Base-by-base conservation (phyloP, 345 rosid species). In the Triadica sebifera region DNA sequence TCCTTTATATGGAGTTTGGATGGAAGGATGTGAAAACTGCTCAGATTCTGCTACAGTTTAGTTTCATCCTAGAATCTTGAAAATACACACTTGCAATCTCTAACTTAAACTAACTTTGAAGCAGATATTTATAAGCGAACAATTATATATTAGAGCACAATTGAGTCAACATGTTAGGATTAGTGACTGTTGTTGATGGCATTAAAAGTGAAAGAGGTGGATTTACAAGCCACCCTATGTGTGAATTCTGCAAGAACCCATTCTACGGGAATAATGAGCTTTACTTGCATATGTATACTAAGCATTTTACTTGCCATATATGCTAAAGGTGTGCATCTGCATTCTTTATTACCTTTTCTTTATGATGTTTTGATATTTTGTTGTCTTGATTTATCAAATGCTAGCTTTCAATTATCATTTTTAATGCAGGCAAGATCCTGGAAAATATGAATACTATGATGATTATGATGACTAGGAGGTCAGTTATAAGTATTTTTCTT, bases 281-380 rank as follows among this genome's bases (percentile, higher is more conserved):
- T 45, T 78, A 74, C 41, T 41, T 60, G 49, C 81, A 78, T 17
- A 74, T 78, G 81, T 78, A 78, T 12, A 74, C 74, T 43, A 75
- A 78, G 51, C 81, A 78, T 69, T 78, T 59, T 69, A 78, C 81
- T 34, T 78, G 81, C 70, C 81, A 78, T 45, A 74, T 78, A 62
- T 78, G 78, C 70, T 74, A 68, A 58, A 78, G 74, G 81, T 78
- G 51, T 37, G 11, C 22, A 47, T 20, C 65, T 55, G 29, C 37
- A 19, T 34, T 43, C 3, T 57, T 45, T 17, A 17, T 37, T 38
- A 10, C 51, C 58, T 8, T 60, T 53, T 16, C n/a, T 16, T 13
- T 6, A 73, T 45, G 37, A 29, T 19, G 20, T 61, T 0, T 67
- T 29, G 34, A 29, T 29, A 6, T 67, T 10, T 71, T 58, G 6